These are phyloP conservation scores for Aspergillus neotritici DNA, from an alignment of 2,329 filamentous ascomycete species.

Conservation along the genomic window DNA sequence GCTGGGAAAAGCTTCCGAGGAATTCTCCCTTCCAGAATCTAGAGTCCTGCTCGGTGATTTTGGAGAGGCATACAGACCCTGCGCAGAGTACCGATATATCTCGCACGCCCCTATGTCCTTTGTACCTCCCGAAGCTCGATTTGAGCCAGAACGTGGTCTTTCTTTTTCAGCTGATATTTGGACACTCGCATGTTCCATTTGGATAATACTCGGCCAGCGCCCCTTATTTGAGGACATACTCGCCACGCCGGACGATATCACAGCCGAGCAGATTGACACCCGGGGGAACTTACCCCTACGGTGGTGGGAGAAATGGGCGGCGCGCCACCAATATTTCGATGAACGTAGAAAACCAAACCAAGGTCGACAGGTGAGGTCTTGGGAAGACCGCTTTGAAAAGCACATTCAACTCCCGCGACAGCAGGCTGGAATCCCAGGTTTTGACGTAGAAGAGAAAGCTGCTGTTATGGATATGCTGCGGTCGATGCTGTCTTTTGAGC, in stretches of 20 bases:
- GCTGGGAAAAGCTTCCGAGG: slow-evolving; percentile 1
- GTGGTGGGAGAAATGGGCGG: slow-evolving; percentile 16
- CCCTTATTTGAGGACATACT: slow-evolving; percentile 22
- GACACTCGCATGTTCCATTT: slow-evolving; percentile 24
- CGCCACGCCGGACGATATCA: slow-evolving; percentile 21
- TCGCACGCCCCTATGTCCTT: slow-evolving; percentile 24
- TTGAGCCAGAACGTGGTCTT: slow-evolving; percentile 23
- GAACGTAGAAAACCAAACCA: slow-evolving; percentile 5
- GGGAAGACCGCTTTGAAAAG: slow-evolving; percentile 10
- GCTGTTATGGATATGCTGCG: slow-evolving; percentile 13
- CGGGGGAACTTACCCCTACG: slow-evolving; percentile 19
- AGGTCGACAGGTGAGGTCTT: slow-evolving; percentile 6
- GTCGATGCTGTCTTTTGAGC: slow-evolving; percentile 13
- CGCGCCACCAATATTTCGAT: slow-evolving; percentile 5
- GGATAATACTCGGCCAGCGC: slow-evolving; percentile 23
- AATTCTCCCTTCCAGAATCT: not conserved
- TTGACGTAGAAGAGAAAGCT: slow-evolving; percentile 12
- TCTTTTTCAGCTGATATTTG: slow-evolving; percentile 30
- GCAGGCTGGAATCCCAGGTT: slow-evolving; percentile 3
- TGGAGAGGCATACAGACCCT: slow-evolving; percentile 3
- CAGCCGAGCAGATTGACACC: slow-evolving; percentile 21
- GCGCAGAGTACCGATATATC: not conserved
- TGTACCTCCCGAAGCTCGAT: slow-evolving; percentile 29
- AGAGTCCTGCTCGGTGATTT: slow-evolving; percentile 2
- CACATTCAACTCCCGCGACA: slow-evolving; percentile 7